Evolutionary conservation across 768 basidiomycete genomes (phyloP).

Genomic region (Dioszegia crocea): DNA sequence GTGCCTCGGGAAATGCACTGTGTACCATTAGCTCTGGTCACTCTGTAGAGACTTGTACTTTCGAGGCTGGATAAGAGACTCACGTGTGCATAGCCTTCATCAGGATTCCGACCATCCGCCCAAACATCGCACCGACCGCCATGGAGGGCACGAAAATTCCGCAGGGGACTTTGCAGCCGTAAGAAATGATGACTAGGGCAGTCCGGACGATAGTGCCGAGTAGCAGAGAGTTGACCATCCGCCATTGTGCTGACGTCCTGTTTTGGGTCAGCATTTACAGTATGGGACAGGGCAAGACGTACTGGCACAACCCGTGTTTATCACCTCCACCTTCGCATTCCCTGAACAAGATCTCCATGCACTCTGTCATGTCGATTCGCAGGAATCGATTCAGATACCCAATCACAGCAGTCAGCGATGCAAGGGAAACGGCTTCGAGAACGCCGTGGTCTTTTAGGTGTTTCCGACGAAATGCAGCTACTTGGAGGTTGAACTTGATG

Average conservation of each 20-base stretch:
- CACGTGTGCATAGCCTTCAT: conserved; percentile 88
- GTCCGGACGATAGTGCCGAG: conserved; percentile 86
- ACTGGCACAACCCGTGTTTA: conserved; percentile 93
- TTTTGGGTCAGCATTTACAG: not conserved
- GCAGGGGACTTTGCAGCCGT: conserved; percentile 93
- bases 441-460: conserved; percentile 78
- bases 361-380: conserved; percentile 95
- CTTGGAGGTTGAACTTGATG: conserved; percentile 93
- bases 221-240: conserved; percentile 85
- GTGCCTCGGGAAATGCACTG: conserved; percentile 75
- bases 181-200: conserved; percentile 81
- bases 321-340: conserved; percentile 93
- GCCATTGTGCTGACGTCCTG: conserved; percentile 87
- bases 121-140: conserved; percentile 96
- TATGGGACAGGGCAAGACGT: conserved; percentile 48
- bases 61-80: conserved; percentile 23
- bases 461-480: conserved; percentile 89
- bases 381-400: conserved; percentile 93
- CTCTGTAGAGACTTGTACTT: too few species aligned
- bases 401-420: conserved; percentile 81
- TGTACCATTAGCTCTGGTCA: not conserved
- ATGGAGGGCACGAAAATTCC: conserved; percentile 99
- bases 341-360: conserved; percentile 86
- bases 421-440: conserved; percentile 80
- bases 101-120: conserved; percentile 92